Evolutionary conservation across 2,329 filamentous ascomycete species (phyloP).

Genomic region (Stagonosporopsis chrysanthemi): DNA sequence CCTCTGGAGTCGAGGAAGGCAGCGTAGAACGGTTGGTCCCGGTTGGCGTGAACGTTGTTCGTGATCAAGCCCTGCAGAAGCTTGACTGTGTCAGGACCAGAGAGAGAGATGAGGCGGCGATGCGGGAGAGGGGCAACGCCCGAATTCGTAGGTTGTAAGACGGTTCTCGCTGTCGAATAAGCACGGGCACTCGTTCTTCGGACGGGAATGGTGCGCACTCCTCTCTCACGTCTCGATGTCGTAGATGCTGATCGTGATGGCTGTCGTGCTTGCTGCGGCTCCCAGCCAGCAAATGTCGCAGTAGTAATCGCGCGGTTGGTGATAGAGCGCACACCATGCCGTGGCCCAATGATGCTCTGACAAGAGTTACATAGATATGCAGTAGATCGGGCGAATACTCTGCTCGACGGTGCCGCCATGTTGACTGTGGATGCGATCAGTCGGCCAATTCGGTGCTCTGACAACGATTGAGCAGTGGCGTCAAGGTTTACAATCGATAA

Average conservation of each 20-base stretch:
- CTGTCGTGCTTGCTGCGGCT: neutral
- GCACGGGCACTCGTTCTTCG: neutral
- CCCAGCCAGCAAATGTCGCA: slow-evolving; percentile 16
- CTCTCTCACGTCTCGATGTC: neutral
- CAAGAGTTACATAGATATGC: slow-evolving; percentile 35
- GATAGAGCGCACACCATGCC: slow-evolving; percentile 10
- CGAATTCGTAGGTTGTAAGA: slow-evolving; percentile 50
- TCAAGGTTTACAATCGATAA: slow-evolving; percentile 23
- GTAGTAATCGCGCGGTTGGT: slow-evolving; percentile 18
- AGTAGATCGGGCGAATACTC: slow-evolving; percentile 7
- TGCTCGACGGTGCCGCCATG: slow-evolving; percentile 1
- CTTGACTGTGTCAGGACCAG: slow-evolving; percentile 78
- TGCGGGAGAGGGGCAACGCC: slow-evolving; percentile 68
- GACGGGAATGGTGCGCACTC: neutral
- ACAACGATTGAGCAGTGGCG: slow-evolving; percentile 25
- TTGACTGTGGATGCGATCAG: neutral
- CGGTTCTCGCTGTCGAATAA: slow-evolving; percentile 16
- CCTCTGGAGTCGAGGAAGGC: slow-evolving; percentile 86
- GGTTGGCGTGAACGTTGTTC: slow-evolving; percentile 66
- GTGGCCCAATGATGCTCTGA: slow-evolving; percentile 10
- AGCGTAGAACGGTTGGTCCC: slow-evolving; percentile 63
- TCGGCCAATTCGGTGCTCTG: slow-evolving; percentile 11
- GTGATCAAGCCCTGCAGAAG: slow-evolving; percentile 92
- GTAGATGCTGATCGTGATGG: neutral
- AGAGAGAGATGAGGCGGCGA: slow-evolving; percentile 79